Base-by-base conservation (phyloP, 2,329 filamentous ascomycete species). In the Boeremia lycopersici region DNA sequence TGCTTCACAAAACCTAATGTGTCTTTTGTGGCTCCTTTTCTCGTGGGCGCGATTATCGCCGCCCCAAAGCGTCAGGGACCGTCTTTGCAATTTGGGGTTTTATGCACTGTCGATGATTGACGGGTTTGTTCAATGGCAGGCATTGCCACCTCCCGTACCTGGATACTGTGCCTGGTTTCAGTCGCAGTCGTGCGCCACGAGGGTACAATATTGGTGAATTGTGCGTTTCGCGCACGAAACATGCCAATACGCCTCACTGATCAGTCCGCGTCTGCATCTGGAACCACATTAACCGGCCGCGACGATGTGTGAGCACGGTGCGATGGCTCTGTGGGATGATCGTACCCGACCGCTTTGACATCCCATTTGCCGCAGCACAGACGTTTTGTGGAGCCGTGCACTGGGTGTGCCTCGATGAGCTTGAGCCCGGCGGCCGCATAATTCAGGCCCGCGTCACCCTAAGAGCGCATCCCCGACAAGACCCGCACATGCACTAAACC, bases 31-130 rank as follows among this genome's bases (percentile, higher is more conserved):
- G 69, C 64, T 70, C 64, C 58, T 59, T 55, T 58, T 46, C 60
- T 54, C 57, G 56, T 59, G 68, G 69, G 67, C 65, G 64, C 61
- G 54, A 62, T 62, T 61, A 61, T 67, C 57, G 62, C 66, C 65
- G 63, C 72, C 67, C 65, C 55, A 61, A 73, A 69, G 59, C 59
- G 71, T 74, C 72, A 69, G 68, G 71, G 70, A 61, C 64, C 62
- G 62, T 54, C 55, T 61, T 56, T 53, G 59, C 53, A 60, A 61
- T 61, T 49, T 60, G 61, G 56, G 42, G 65, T 65, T 69, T 38
- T 71, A 72, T 74, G 71, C 71, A 67, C 55, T 54, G 60, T 55
- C 63, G 62, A 64, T 64, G 65, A 60, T 63, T 62, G 69, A 67
- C 59, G 44, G 57, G 31, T 62, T 61, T 54, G 48, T 54, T 61